Conservation (phyloP, 257 asterid species). For the Buddleja alternifolia region DNA sequence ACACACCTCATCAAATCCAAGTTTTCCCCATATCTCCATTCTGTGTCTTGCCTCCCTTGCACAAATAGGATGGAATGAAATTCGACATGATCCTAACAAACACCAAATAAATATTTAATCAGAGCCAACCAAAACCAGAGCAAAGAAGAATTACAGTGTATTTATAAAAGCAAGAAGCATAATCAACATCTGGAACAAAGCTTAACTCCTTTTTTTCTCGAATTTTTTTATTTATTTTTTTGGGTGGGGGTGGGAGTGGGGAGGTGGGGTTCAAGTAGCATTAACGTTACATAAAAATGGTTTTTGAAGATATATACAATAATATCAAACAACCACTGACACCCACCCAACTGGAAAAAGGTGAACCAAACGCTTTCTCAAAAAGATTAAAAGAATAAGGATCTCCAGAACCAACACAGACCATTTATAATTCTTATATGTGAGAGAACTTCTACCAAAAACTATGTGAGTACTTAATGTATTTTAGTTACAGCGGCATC, state of each 20-base stretch:
- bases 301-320: background rate
- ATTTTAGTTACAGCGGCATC: background rate
- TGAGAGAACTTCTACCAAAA: background rate
- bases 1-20: conserved; percentile 91
- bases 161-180: background rate
- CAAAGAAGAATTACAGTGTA: conserved; percentile 1
- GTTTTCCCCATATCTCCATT: conserved; percentile 99
- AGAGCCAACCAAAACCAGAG: conserved; percentile 27
- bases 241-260: background rate
- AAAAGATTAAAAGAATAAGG: background rate
- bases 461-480: conserved; percentile 1
- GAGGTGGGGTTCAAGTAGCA: background rate
- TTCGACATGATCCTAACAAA: conserved; percentile 92
- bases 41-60: conserved; percentile 94
- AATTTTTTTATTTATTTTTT: background rate
- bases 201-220: background rate
- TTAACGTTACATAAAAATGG: conserved; percentile 3
- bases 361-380: background rate
- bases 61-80: conserved; percentile 96
- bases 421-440: background rate
- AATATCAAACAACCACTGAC: background rate
- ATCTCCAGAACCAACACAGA: background rate
- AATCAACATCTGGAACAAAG: conserved; percentile 6
- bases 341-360: background rate
- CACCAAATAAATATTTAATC: conserved; percentile 37